These are phyloP conservation scores for Thermothielavioides terrestris DNA, from an alignment of 495 filamentous ascomycete species.

Conservation along the genomic window DNA sequence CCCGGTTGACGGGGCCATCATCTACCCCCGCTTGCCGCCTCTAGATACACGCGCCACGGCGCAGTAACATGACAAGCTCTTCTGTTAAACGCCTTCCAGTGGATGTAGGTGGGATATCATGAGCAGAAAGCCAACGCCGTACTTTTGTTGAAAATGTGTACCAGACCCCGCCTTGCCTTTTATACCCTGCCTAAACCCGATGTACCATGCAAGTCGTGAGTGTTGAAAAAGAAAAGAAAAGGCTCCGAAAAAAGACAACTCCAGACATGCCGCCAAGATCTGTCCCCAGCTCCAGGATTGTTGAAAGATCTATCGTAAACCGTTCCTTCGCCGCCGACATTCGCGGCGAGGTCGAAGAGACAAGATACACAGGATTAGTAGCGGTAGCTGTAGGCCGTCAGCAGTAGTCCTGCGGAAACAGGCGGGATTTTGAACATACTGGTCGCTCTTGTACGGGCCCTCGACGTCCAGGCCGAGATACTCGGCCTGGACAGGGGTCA, in stretches of 20 bases:
- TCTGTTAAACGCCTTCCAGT: conserved; percentile 28
- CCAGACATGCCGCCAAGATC: conserved; percentile 21
- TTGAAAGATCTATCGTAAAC: conserved; percentile 21
- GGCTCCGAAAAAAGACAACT: conserved; percentile 18
- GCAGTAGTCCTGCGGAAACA: conserved; percentile 2
- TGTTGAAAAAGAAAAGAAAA: conserved; percentile 42
- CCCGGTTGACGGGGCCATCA: conserved; percentile 28
- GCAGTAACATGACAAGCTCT: conserved; percentile 17
- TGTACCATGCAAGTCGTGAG: conserved; percentile 42
- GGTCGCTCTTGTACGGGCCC: conserved; percentile 93
- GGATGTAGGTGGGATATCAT: conserved; percentile 36
- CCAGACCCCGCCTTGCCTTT: conserved; percentile 37
- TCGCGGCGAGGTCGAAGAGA: conserved; percentile 6
- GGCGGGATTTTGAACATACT: conserved; percentile 38
- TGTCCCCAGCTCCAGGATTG: conserved; percentile 17
- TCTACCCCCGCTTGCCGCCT: conserved; percentile 8
- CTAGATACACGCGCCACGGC: conserved; percentile 5
- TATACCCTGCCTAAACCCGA: conserved; percentile 32
- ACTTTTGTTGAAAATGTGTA: conserved; percentile 48
- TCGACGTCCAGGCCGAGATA: conserved; percentile 77
- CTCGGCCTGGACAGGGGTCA: conserved; percentile 80
- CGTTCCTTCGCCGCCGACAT: conserved; percentile 7
- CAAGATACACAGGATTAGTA: conserved; percentile 36
- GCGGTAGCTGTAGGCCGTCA: conserved; percentile 45
- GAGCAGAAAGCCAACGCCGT: conserved; percentile 44